These are phyloP conservation scores for Rosa multiflora DNA, from an alignment of 306 rosid genomes.

Conservation along the genomic window DNA sequence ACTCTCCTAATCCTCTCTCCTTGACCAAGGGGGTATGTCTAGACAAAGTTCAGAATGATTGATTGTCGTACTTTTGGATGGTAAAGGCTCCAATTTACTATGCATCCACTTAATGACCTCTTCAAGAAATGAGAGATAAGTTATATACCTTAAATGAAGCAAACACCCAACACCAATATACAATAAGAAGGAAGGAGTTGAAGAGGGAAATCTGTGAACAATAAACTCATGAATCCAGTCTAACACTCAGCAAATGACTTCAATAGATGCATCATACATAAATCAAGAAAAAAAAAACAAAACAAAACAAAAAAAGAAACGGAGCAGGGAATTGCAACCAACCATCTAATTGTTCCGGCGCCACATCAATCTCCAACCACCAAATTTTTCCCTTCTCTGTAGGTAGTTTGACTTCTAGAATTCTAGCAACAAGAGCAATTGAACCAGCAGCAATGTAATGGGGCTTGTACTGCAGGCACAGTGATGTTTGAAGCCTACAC, in stretches of 20 bases:
- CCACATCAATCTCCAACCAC: conserved; percentile 53
- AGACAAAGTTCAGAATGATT: conserved; percentile 20
- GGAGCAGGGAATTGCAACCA: conserved; percentile 3
- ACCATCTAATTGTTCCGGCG: conserved; percentile 45
- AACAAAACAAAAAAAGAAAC: neutral
- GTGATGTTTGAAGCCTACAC: conserved; percentile 44
- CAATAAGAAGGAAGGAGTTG: neutral
- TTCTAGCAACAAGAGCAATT: conserved; percentile 47
- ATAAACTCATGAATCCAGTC: neutral
- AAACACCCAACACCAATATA: neutral
- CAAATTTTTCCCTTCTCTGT: conserved; percentile 38
- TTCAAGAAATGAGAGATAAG: conserved; percentile 14
- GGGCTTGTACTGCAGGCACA: conserved; percentile 52
- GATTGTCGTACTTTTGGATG: conserved; percentile 14
- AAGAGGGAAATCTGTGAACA: neutral
- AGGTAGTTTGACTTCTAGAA: conserved; percentile 43
- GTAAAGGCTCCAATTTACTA: conserved; percentile 30
- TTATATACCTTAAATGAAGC: neutral
- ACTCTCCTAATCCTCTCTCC: conserved; percentile 10
- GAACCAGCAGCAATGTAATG: conserved; percentile 52
- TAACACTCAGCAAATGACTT: neutral
- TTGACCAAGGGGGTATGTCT: conserved; percentile 22
- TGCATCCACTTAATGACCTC: conserved; percentile 41
- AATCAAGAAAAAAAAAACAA: neutral
- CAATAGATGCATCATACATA: neutral